Evolutionary conservation across 129 eudicot species (phyloP), one percentile per base, ranked within the genome.

Genomic region (Kitagawia praeruptora): DNA sequence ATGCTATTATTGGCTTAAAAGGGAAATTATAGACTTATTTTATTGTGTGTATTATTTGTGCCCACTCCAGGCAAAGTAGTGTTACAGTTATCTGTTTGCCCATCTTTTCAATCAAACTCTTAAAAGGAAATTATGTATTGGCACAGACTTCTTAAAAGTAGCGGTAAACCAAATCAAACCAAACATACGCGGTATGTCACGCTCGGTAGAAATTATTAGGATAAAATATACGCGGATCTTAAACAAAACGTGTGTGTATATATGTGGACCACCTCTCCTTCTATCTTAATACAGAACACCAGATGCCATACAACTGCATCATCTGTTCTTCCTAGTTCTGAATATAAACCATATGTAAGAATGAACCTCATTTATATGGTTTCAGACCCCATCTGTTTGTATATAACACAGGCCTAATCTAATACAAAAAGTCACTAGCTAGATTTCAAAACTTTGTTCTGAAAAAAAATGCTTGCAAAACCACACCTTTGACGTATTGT

Each of bases 1-100:
- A 23, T 61, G 69, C 69, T 61, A 61, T 61, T 61, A 61, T 61
- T 61, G 69, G 31, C 69, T 61, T 61, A 8, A 61, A 61, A n/a
- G 5, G 34, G 69, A 9, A 61, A 61, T 61, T 61, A 23, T 25
- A 61, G 15, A 2, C 4, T 61, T 23, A 1, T 8, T 23, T 56
- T 56, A 23, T 54, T 8, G 66, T n/a, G 34, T 61, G 34, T 61
- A 61, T 61, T 61, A 25, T 61, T 61, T 61, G 69, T 61, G 69
- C 69, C 66, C 34, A 61, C 69, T 61, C 69, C 37, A 61, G 66
- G 69, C 37, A 61, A 61, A 61, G 34, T 12, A 8, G 28, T 61
- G 69, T 61, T 15, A 13, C 69, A 61, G 34, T 61, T 61, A 61
- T 61, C 69, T 61, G 69, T 61, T n/a, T 9, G 69, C 69, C 69